Conservation (phyloP, 805 yeast genomes). For the Myxozyma melibiosi region DNA sequence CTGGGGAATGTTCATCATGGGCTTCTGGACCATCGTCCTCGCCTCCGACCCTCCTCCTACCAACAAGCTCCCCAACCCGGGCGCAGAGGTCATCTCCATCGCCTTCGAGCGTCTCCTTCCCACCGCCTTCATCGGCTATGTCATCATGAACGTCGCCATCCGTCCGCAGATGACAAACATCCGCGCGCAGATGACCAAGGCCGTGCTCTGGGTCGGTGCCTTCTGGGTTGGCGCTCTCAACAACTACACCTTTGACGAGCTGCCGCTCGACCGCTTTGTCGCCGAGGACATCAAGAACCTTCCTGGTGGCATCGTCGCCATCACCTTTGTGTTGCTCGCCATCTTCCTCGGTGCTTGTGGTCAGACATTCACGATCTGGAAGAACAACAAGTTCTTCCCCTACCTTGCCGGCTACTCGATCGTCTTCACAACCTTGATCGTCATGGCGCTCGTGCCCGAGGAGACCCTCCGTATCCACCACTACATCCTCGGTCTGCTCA, state of each 20-base stretch:
- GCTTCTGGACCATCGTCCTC: slow-evolving; percentile 80
- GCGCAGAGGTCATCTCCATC: slow-evolving; percentile 65
- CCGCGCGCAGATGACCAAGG: slow-evolving; percentile 42
- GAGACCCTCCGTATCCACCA: slow-evolving; percentile 70
- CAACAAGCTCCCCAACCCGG: slow-evolving; percentile 54
- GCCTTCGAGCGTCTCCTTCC: slow-evolving; percentile 80
- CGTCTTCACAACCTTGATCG: slow-evolving; percentile 49
- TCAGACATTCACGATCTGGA: slow-evolving; percentile 82
- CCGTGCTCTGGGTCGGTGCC: slow-evolving; percentile 70
- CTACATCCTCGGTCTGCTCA: slow-evolving; percentile 69
- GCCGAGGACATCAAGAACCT: slow-evolving; percentile 67
- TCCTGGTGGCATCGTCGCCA: slow-evolving; percentile 75
- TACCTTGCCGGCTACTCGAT: slow-evolving; percentile 59
- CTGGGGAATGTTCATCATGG: slow-evolving; percentile 64
- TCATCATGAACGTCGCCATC: slow-evolving; percentile 58
- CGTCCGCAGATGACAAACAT: slow-evolving; percentile 35
- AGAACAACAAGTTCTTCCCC: slow-evolving; percentile 55
- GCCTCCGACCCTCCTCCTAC: slow-evolving; percentile 81
- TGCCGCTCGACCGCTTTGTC: slow-evolving; percentile 86
- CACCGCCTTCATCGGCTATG: slow-evolving; percentile 66
- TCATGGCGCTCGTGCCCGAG: slow-evolving; percentile 59
- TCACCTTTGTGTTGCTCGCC: slow-evolving; percentile 51
- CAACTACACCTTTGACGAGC: slow-evolving; percentile 82
- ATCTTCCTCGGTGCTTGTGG: slow-evolving; percentile 60
- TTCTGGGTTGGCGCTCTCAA: slow-evolving; percentile 85